A percentile compares a stretch with the other conserved stretches of the same genome.
phyloP scores from a whole-genome alignment of 2,329 filamentous ascomycete genomes.

The Alternaria viburni region DNA sequence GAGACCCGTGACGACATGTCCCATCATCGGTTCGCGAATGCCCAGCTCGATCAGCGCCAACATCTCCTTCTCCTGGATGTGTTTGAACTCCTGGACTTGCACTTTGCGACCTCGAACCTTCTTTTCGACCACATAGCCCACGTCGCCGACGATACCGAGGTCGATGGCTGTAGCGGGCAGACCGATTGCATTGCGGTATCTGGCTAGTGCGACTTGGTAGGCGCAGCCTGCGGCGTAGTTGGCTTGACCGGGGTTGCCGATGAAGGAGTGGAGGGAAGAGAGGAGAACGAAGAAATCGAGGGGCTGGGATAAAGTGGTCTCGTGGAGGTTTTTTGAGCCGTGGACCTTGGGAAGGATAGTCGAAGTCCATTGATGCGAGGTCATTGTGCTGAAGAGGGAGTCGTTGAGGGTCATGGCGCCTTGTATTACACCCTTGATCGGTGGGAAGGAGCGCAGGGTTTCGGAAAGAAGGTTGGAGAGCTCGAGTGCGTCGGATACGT shows the following conservation, averaged over 20 bases:
- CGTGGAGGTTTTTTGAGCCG: conserved; percentile 41
- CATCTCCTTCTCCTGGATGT: conserved; percentile 14
- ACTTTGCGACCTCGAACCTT: conserved; percentile 1
- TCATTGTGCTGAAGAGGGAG: conserved; percentile 20
- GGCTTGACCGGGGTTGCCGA: conserved; percentile 27
- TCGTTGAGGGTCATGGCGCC: conserved; percentile 25
- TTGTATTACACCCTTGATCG: conserved; percentile 23
- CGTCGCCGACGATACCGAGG: conserved; percentile 21
- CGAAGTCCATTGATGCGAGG: conserved; percentile 10
- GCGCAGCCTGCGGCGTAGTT: conserved; percentile 35
- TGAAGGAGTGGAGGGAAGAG: conserved; percentile 23
- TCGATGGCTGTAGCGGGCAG: conserved; percentile 15
- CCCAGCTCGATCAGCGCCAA: conserved; percentile 15
- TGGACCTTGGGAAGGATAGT: conserved; percentile 37
- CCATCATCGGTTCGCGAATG: conserved; percentile 5
- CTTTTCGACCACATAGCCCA: conserved; percentile 25
- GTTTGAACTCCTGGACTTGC: conserved; percentile 14
- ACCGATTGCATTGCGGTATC: conserved; percentile 10
- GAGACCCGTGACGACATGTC: conserved; percentile 13
- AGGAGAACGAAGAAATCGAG: conserved; percentile 33
- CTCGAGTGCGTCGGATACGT: conserved; percentile 7
- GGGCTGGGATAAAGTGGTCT: background rate
- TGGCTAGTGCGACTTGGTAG: conserved; percentile 29
- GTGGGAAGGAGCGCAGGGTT: conserved; percentile 2
- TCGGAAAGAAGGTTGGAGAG: background rate